These are phyloP conservation scores for Thalassiosira mediterranea DNA, from an alignment of 352 stramenopile species.

Conservation along the genomic window DNA sequence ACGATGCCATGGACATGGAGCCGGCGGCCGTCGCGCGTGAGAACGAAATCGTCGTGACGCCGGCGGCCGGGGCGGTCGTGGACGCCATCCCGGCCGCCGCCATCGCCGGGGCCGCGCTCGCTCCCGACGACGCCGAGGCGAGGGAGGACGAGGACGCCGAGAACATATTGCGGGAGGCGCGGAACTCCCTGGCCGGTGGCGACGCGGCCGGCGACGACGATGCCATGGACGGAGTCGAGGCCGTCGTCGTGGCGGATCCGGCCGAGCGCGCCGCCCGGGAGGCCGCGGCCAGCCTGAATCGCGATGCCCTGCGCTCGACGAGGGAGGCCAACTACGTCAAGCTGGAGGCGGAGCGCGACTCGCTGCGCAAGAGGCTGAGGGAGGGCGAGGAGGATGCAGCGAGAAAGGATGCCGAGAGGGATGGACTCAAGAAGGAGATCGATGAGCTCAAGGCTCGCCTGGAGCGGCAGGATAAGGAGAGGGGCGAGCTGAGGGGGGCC, in stretches of 20 bases:
- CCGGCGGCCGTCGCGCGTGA: too few species aligned
- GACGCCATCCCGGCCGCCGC: background rate
- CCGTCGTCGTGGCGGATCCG: background rate
- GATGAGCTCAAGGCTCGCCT: constrained; percentile 8
- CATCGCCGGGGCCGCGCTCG: background rate
- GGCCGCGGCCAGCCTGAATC: constrained; percentile 27
- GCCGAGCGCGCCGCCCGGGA: constrained; percentile 22
- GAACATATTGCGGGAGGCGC: background rate
- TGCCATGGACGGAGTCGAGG: background rate
- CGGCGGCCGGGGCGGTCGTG: constrained; percentile 15
- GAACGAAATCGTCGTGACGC: too few species aligned
- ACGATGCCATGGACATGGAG: too few species aligned
- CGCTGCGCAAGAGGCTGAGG: constrained; percentile 11
- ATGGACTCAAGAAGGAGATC: constrained; percentile 21
- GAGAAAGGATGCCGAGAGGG: constrained; percentile 1
- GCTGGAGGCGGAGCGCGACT: constrained; percentile 42
- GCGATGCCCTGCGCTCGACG: constrained; percentile 36
- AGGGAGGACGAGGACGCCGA: constrained; percentile 7
- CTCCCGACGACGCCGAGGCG: background rate
- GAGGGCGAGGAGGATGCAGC: background rate
- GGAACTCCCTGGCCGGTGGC: background rate
- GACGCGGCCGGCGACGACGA: too few species aligned
- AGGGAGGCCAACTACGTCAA: constrained; percentile 36
- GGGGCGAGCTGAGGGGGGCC: background rate
- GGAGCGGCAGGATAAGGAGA: background rate